Evolutionary conservation across 2,329 filamentous ascomycete species (phyloP).

Genomic region (Zasmidium angulare): DNA sequence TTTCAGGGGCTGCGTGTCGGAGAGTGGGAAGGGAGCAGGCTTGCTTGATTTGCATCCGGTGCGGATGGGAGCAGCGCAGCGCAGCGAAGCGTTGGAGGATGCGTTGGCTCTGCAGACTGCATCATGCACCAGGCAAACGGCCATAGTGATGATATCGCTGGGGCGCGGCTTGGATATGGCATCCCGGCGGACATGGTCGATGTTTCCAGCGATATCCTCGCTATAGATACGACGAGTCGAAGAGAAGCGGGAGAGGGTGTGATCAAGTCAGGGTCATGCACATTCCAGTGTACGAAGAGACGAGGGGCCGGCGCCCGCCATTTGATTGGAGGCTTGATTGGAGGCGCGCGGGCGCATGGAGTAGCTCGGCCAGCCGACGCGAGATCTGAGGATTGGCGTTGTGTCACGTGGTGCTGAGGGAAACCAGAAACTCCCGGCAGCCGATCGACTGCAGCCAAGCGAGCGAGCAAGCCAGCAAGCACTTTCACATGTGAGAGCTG

Average conservation of each 20-base stretch:
- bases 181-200: too few species aligned
- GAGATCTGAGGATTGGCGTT: background rate
- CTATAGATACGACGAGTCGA: background rate
- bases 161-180: too few species aligned
- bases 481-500: constrained; percentile 6
- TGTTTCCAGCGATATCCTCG: too few species aligned
- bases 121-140: background rate
- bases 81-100: background rate
- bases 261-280: background rate
- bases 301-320: background rate
- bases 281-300: constrained; percentile 5
- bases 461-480: background rate
- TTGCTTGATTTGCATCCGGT: constrained; percentile 4
- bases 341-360: too few species aligned
- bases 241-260: background rate
- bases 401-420: background rate
- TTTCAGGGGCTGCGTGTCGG: constrained; percentile 24
- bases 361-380: too few species aligned
- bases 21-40: constrained; percentile 10
- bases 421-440: background rate
- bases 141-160: background rate
- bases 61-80: too few species aligned
- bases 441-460: background rate
- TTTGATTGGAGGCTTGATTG: too few species aligned
- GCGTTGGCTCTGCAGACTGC: background rate